Conservation (phyloP, 2,329 filamentous ascomycete genomes). For the Fusarium sp. region DNA sequence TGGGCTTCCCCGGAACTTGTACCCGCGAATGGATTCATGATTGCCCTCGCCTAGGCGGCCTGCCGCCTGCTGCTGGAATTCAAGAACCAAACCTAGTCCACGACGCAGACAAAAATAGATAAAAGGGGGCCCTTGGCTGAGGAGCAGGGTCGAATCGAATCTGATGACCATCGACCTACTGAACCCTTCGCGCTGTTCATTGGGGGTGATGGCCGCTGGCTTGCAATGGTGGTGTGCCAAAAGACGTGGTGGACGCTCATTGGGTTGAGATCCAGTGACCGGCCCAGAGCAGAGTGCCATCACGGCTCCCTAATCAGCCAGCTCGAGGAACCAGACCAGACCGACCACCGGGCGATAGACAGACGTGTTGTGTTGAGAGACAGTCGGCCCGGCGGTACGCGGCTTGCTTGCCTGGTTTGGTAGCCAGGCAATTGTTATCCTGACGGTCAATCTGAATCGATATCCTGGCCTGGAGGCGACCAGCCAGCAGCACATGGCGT, state of each 20-base stretch:
- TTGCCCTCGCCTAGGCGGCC: background rate
- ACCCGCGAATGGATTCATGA: background rate
- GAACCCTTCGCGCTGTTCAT: slow-evolving; percentile 33
- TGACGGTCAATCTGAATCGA: slow-evolving; percentile 5
- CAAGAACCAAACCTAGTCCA: background rate
- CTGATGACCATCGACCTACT: slow-evolving; percentile 36
- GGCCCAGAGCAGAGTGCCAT: slow-evolving; percentile 40
- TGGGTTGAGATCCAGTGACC: slow-evolving; percentile 44
- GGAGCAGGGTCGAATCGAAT: slow-evolving; percentile 14
- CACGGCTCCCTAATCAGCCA: slow-evolving; percentile 19
- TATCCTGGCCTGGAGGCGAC: slow-evolving; percentile 3
- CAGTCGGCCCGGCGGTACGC: slow-evolving; percentile 36
- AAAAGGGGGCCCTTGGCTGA: slow-evolving; percentile 14
- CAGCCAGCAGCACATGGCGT: slow-evolving; percentile 10
- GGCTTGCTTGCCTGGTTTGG: slow-evolving; percentile 5
- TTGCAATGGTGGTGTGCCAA: slow-evolving; percentile 46
- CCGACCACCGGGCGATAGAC: slow-evolving; percentile 3
- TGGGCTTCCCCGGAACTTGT: background rate
- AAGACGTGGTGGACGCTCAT: slow-evolving; percentile 53
- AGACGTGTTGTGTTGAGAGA: slow-evolving; percentile 18
- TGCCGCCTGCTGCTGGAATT: slow-evolving; percentile 9
- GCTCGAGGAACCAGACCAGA: slow-evolving; percentile 14
- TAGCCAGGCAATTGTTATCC: slow-evolving; percentile 13
- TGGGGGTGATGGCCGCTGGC: slow-evolving; percentile 35
- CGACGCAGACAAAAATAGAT: slow-evolving; percentile 22